Evolutionary conservation across 2,329 filamentous ascomycete species (phyloP).

Genomic region (Aspergillus jensenii): DNA sequence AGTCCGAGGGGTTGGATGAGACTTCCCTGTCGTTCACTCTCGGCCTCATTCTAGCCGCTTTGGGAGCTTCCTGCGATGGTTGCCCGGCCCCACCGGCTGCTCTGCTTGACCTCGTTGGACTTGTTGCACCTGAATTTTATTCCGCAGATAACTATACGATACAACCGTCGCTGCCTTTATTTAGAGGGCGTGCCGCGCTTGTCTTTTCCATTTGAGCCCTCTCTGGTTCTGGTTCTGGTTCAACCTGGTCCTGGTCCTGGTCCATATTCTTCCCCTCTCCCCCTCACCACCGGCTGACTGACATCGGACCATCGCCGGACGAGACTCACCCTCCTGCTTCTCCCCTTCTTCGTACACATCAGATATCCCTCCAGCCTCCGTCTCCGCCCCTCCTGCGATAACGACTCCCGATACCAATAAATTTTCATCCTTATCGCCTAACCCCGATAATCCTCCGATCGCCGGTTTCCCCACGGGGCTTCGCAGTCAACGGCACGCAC

Average conservation of each 20-base stretch:
- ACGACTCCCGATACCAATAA: neutral
- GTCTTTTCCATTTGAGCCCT: neutral
- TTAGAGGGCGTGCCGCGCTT: neutral
- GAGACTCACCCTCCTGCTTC: neutral
- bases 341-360: neutral
- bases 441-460: conserved; percentile 2
- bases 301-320: conserved; percentile 7
- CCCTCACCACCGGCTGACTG: neutral
- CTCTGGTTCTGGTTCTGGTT: neutral
- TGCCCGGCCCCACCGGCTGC: conserved; percentile 4
- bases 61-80: neutral
- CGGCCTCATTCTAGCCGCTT: neutral
- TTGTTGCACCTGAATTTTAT: neutral
- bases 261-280: neutral
- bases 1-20: neutral
- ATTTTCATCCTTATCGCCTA: neutral
- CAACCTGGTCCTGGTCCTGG: neutral
- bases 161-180: neutral
- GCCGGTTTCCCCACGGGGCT: conserved; percentile 8
- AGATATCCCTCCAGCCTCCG: neutral
- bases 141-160: neutral
- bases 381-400: neutral
- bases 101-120: neutral
- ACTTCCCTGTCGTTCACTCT: neutral
- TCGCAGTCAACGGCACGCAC: conserved; percentile 6